These are phyloP conservation scores for Coprinopsis strossmayeri DNA, from an alignment of 768 basidiomycete species.

Conservation along the genomic window DNA sequence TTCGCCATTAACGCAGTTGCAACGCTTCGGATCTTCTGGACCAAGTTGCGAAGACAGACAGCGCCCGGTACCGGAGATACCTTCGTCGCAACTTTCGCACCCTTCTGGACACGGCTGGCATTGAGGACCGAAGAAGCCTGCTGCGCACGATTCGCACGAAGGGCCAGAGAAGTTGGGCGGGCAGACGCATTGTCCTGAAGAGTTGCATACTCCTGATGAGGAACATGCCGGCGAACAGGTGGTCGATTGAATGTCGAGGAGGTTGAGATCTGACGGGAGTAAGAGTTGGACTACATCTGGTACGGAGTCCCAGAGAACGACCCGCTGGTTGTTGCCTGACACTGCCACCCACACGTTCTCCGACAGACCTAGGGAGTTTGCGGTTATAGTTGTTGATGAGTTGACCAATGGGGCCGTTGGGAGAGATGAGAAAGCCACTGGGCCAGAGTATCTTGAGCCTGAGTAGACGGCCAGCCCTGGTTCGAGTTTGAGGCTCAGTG, in stretches of 20 bases:
- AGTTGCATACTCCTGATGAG: slow-evolving; percentile 50
- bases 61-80: slow-evolving; percentile 64
- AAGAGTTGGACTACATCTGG: slow-evolving; percentile 70
- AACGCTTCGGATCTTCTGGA: slow-evolving; percentile 49
- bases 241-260: slow-evolving; percentile 67
- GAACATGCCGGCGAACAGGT: slow-evolving; percentile 70
- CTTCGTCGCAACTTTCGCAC: slow-evolving; percentile 69
- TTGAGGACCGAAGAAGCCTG: slow-evolving; percentile 61
- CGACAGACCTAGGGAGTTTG: slow-evolving; percentile 58
- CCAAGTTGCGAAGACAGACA: slow-evolving; percentile 50
- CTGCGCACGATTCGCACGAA: slow-evolving; percentile 68
- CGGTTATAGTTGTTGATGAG: slow-evolving; percentile 43
- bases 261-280: slow-evolving; percentile 40
- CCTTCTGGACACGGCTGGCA: slow-evolving; percentile 63
- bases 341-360: slow-evolving; percentile 66
- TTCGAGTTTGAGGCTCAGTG: slow-evolving; percentile 57
- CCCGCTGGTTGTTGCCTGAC: slow-evolving; percentile 41
- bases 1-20: slow-evolving; percentile 75
- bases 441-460: slow-evolving; percentile 56
- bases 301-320: slow-evolving; percentile 78
- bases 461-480: slow-evolving; percentile 66
- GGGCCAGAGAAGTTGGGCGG: slow-evolving; percentile 63
- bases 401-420: slow-evolving; percentile 43
- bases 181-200: slow-evolving; percentile 65
- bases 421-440: slow-evolving; percentile 51